These are phyloP conservation scores for Geopyxis carbonaria DNA, from an alignment of 495 filamentous ascomycete species.

Conservation along the genomic window DNA sequence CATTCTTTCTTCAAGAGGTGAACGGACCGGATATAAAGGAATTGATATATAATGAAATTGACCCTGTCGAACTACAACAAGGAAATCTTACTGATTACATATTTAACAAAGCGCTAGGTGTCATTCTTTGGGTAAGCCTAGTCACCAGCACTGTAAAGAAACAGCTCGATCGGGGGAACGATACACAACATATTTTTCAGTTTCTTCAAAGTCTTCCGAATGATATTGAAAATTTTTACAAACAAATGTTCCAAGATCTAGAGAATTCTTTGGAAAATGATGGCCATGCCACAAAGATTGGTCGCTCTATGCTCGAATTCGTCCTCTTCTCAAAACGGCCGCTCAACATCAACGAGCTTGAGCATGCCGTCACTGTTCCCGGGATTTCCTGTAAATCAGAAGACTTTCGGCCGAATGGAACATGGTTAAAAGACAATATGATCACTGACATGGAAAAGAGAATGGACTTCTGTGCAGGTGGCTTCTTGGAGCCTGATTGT, in stretches of 20 bases:
- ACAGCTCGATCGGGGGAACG: background rate
- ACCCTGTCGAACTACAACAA: background rate
- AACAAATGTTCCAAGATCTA: background rate
- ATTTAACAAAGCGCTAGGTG: conserved; percentile 1
- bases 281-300: background rate
- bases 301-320: background rate
- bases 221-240: conserved; percentile 2
- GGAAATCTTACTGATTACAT: background rate
- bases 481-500: conserved; percentile 2
- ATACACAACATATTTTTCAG: background rate
- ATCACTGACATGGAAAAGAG: background rate
- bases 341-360: background rate
- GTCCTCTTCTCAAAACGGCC: background rate
- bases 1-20: background rate
- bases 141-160: conserved; percentile 1
- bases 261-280: background rate
- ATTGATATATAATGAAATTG: background rate
- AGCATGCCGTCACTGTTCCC: conserved; percentile 1
- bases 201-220: background rate
- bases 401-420: background rate
- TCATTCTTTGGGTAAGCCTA: conserved; percentile 1
- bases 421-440: background rate
- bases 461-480: background rate
- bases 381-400: background rate
- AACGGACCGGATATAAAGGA: background rate